Evolutionary conservation across 2,329 filamentous ascomycete species (phyloP).

Genomic region (Fonsecaea nubica): DNA sequence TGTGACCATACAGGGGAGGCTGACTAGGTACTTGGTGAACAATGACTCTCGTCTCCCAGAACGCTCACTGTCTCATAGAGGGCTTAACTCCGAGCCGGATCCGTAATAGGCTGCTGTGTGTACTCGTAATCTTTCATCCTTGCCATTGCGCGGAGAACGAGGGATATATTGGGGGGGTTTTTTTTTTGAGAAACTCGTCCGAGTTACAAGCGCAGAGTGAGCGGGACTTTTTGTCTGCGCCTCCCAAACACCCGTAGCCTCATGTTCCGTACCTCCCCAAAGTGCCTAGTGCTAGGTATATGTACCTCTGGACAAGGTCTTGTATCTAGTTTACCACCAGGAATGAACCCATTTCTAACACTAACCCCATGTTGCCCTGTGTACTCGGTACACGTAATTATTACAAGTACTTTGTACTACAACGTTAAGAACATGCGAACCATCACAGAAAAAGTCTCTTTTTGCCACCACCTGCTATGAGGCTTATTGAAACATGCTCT

Average conservation of each 20-base stretch:
- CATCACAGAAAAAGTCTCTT: background rate
- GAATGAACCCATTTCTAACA: background rate
- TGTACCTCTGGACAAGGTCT: no score
- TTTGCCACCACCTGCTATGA: background rate
- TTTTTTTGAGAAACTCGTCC: background rate
- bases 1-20: no score
- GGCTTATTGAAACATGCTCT: background rate
- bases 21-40: background rate
- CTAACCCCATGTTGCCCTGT: no score
- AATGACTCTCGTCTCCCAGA: background rate
- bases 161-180: background rate
- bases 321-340: background rate
- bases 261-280: background rate
- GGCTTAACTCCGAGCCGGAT: background rate
- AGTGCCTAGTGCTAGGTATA: no score
- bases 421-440: background rate
- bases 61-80: background rate
- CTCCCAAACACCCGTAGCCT: background rate
- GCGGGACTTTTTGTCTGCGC: background rate
- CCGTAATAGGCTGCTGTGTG: background rate
- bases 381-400: no score
- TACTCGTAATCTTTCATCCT: background rate
- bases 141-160: background rate
- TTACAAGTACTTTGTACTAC: no score
- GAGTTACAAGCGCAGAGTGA: slow-evolving; percentile 1